These are phyloP conservation scores for Monilinia laxa DNA, from an alignment of 2,329 filamentous ascomycete genomes.

Conservation along the genomic window DNA sequence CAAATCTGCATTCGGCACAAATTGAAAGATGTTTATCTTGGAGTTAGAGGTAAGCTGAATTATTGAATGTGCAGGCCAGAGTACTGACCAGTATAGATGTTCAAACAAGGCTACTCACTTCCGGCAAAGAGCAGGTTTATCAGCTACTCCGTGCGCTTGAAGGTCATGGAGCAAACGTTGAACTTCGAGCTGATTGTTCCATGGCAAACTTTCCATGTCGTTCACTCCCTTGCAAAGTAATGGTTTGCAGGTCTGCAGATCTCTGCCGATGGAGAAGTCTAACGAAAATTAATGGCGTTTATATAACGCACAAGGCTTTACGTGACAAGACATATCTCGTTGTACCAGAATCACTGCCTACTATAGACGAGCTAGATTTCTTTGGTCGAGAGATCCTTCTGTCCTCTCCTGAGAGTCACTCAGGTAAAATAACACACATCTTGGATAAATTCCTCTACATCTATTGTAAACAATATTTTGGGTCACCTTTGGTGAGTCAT, in stretches of 20 bases:
- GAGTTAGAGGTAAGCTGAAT: slow-evolving; percentile 25
- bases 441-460: slow-evolving; percentile 27
- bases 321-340: slow-evolving; percentile 28
- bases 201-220: slow-evolving; percentile 23
- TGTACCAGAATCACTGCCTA: slow-evolving; percentile 26
- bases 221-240: slow-evolving; percentile 26
- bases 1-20: slow-evolving; percentile 29
- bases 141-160: slow-evolving; percentile 9
- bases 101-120: slow-evolving; percentile 25
- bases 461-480: slow-evolving; percentile 21
- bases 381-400: slow-evolving; percentile 28
- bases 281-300: slow-evolving; percentile 27
- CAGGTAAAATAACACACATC: slow-evolving; percentile 25
- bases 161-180: slow-evolving; percentile 23
- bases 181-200: slow-evolving; percentile 22
- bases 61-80: neutral
- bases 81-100: slow-evolving; percentile 18
- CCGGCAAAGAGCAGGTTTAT: slow-evolving; percentile 15
- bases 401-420: slow-evolving; percentile 26
- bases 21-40: slow-evolving; percentile 28
- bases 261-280: slow-evolving; percentile 28
- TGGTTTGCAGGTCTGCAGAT: slow-evolving; percentile 26
- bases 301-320: slow-evolving; percentile 26
- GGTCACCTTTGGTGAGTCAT: slow-evolving; percentile 22
- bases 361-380: slow-evolving; percentile 24